Base-by-base conservation (phyloP, 2,329 filamentous ascomycete species). In the Colletotrichum lentis region DNA sequence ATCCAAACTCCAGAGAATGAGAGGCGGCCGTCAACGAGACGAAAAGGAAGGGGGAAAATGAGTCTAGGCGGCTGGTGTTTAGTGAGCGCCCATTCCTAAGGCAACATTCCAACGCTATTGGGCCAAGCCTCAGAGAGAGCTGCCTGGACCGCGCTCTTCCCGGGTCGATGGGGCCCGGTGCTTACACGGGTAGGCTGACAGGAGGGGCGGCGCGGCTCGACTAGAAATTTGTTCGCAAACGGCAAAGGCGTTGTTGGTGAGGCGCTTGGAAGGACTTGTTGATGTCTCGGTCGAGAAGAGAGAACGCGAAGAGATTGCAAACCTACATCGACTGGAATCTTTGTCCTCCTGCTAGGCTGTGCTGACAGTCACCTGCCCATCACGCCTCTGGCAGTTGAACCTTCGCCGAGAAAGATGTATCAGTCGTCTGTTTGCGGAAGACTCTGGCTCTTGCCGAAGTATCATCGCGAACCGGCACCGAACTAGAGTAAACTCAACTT, bases 201-300 rank as follows among this genome's bases (percentile, higher is more conserved):
- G n/a, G 31, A 20, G 12, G 27, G 27, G 14, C 3, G 31, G 31
- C 31, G 31, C 8, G 31, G 8, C 31, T 35, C 8, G 24, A 8
- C 46, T 20, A 59, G 43, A 43, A 37, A 50, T 37, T 68, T 64
- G 65, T 20, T 66, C 55, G 62, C 50, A 69, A 61, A 61, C 66
- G 56, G 62, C 24, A 61, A 61, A 39, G 62, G 55, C 56, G 66
- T 53, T 41, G 50, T 31, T 43, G 56, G 22, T 43, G 56, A 27
- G 66, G 66, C 66, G 56, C 60, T 61, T 27, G 37, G 18, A 47
- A 20, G 50, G 57, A 39, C 66, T 55, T 66, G 62, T 61, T 61
- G 50, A 69, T 69, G 66, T 69, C 62, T 69, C 50, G 54, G 62
- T 60, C 43, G 44, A 12, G 43, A 35, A 44, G 20, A 59, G 43